Base-by-base conservation (phyloP, 2,329 filamentous ascomycete genomes). In the Aspergillus sojae region DNA sequence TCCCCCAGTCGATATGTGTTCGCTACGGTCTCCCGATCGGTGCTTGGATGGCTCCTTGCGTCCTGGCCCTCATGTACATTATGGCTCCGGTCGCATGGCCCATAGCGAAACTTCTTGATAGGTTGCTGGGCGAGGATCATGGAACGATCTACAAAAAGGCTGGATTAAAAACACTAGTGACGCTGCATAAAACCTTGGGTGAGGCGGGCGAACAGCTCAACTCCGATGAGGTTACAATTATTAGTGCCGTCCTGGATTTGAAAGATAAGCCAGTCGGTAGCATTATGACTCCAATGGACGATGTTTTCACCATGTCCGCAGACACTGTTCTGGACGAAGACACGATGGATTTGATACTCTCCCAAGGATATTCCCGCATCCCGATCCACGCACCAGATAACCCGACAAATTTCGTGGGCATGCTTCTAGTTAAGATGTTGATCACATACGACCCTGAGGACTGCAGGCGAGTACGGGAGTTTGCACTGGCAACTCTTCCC, bases 361-460 rank as follows among this genome's bases (percentile, higher is more conserved):
- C 92, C 1, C 93, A 94, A 55, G 95, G 95, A 53, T 99, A 98
- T 78, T 98, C 95, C 14, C 86, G 95, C 64, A 98, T 99, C 68
- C 95, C 95, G 3, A 96, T 99, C 63, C 92, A 97, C 74, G 89
- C 93, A 45, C 89, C 93, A 0, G 91, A 93, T 63, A 96, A 94
- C 72, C 83, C 87, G 1, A 87, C 87, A 62, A 94, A 99, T 76
- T 99, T 97, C 78, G 90, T 98, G 34, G 95, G 95, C 67, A 99
- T 99, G 94, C 87, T 99, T 7, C 83, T 99, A 11, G 95, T 99
- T 77, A 99, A 99, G 83, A 98, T 98, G 74, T 86, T 99, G 65
- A 99, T 99, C 73, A 98, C 95, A 0, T 99, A 99, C 76, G 95
- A 99, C 69, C 95, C 95, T 0, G 95, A 99, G 77, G 95, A 99